These are phyloP conservation scores for Calamus simplicifolius DNA, from an alignment of 176 grass and related monocot species.

Conservation along the genomic window DNA sequence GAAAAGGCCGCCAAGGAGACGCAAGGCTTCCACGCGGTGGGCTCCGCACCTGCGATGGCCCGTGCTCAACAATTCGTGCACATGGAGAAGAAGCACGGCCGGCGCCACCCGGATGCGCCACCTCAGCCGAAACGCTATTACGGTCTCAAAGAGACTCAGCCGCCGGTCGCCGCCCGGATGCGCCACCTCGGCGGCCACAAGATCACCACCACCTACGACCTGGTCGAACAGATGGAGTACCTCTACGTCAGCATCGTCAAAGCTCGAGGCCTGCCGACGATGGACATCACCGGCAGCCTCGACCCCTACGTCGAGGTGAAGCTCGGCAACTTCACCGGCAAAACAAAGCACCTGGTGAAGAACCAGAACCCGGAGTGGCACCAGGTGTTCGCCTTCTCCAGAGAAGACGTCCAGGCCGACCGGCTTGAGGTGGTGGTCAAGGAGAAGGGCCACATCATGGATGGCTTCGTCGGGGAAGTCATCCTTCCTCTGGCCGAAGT, in stretches of 20 bases:
- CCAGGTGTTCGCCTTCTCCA: conserved; percentile 11
- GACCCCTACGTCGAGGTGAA: conserved; percentile 19
- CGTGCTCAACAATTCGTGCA: too few relatives aligned
- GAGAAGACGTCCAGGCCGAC: background rate
- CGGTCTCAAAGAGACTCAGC: conserved; percentile 4
- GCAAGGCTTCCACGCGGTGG: background rate
- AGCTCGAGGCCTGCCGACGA: conserved; percentile 5
- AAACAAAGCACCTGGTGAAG: conserved; percentile 1
- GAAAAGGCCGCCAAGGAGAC: background rate
- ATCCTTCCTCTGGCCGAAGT: background rate
- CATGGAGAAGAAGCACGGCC: background rate
- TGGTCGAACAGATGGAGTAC: conserved; percentile 23
- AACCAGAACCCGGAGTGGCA: conserved; percentile 20
- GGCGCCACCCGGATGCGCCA: too few relatives aligned
- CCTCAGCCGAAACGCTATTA: background rate
- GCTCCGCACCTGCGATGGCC: background rate
- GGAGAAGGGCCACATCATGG: background rate
- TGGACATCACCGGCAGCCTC: conserved; percentile 11
- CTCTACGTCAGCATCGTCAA: conserved; percentile 19
- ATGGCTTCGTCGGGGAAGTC: conserved; percentile 5
- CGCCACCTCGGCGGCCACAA: conserved; percentile 3
- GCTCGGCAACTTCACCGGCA: conserved; percentile 1
- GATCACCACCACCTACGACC: conserved; percentile 18
- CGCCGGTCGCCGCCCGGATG: background rate
- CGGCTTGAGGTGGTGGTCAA: background rate